phyloP scores from a whole-genome alignment of 768 basidiomycete genomes.

The Macrocybe gigantea region DNA sequence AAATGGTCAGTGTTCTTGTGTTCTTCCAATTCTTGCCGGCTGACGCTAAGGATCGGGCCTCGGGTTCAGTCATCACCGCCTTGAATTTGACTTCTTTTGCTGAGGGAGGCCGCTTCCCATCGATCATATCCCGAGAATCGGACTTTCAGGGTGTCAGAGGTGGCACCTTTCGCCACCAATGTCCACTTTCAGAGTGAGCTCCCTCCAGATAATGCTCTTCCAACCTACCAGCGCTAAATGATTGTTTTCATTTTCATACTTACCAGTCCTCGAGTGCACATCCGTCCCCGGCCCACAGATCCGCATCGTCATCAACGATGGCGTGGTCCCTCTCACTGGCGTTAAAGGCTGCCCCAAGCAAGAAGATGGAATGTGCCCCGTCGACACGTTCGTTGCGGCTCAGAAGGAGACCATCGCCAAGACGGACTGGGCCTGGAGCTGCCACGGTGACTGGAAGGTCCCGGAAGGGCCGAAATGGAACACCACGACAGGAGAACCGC shows the following conservation, averaged over 20 bases:
- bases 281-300: constrained; percentile 53
- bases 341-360: constrained; percentile 69
- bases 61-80: constrained; percentile 65
- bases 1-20: constrained; percentile 46
- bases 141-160: constrained; percentile 67
- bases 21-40: background rate
- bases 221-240: constrained; percentile 5
- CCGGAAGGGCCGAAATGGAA: constrained; percentile 64
- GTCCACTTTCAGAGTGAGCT: constrained; percentile 78
- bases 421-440: constrained; percentile 74
- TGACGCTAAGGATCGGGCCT: constrained; percentile 1
- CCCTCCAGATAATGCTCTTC: constrained; percentile 1
- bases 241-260: constrained; percentile 6
- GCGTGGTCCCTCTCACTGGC: constrained; percentile 72
- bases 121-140: constrained; percentile 59
- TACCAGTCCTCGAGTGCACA: constrained; percentile 57
- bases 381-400: constrained; percentile 64
- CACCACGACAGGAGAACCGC: constrained; percentile 66
- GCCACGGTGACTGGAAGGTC: constrained; percentile 70
- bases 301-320: constrained; percentile 85
- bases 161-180: constrained; percentile 87
- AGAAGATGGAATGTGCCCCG: constrained; percentile 72
- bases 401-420: constrained; percentile 59
- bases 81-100: constrained; percentile 78
- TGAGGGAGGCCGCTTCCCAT: constrained; percentile 68